These are phyloP conservation scores for Neoscytalidium dimidiatum DNA, from an alignment of 2,329 filamentous ascomycete species.

Conservation along the genomic window DNA sequence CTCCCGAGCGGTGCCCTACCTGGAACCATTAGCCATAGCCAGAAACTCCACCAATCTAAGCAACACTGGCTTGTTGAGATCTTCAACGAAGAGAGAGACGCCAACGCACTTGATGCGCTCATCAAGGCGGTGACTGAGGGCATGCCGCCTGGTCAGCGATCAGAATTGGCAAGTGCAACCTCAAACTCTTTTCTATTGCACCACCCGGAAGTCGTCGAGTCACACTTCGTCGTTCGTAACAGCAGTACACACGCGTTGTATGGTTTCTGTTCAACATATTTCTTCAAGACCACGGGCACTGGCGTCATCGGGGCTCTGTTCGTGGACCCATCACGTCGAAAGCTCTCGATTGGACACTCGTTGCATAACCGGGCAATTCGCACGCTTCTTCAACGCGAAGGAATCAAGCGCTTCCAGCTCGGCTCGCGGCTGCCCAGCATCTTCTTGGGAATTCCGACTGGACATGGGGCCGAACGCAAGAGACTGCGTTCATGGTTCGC, in stretches of 20 bases:
- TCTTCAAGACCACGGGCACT: conserved; percentile 66
- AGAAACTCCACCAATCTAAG: conserved; percentile 83
- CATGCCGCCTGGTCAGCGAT: conserved; percentile 66
- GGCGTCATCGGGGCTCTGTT: conserved; percentile 85
- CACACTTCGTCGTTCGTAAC: conserved; percentile 90
- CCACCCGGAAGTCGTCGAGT: conserved; percentile 71
- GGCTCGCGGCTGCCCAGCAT: conserved; percentile 81
- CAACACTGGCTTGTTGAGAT: conserved; percentile 94
- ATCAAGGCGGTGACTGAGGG: conserved; percentile 69
- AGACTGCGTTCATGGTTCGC: conserved; percentile 77
- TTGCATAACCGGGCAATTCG: conserved; percentile 84
- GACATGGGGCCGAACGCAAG: conserved; percentile 61
- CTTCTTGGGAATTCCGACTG: conserved; percentile 80
- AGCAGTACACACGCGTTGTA: conserved; percentile 89
- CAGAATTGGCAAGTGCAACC: conserved; percentile 67
- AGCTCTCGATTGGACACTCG: conserved; percentile 86
- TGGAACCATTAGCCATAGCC: conserved; percentile 80
- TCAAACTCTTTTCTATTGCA: conserved; percentile 76
- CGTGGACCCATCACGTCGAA: conserved; percentile 82
- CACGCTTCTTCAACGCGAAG: conserved; percentile 68
- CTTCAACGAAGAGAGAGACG: conserved; percentile 79
- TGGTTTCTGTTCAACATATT: conserved; percentile 90
- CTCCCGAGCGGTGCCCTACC: conserved; percentile 58
- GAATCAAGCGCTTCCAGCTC: conserved; percentile 77
- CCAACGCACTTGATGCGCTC: conserved; percentile 71